These are phyloP conservation scores for Coprinopsis cinerea DNA, from an alignment of 768 basidiomycete genomes.

Conservation along the genomic window DNA sequence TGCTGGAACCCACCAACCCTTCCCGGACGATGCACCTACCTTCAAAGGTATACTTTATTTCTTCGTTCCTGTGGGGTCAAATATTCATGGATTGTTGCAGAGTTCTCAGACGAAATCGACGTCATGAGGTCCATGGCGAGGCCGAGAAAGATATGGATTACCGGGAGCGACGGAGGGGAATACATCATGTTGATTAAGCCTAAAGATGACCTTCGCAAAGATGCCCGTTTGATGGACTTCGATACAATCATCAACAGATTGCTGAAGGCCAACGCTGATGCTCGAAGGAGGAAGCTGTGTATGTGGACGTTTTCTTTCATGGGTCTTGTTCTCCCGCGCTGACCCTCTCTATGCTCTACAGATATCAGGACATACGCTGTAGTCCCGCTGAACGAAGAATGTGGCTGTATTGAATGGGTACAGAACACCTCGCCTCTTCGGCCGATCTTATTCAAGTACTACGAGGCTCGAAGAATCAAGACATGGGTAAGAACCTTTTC, in stretches of 20 bases:
- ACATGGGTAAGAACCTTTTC: conserved; percentile 25
- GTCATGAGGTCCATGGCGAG: conserved; percentile 89
- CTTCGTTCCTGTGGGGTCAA: background rate
- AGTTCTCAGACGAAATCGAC: conserved; percentile 75
- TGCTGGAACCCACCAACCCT: conserved; percentile 69
- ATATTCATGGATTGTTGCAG: conserved; percentile 30
- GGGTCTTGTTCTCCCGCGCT: background rate
- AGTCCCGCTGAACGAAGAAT: conserved; percentile 95
- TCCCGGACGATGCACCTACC: conserved; percentile 68
- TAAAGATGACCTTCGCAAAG: conserved; percentile 95
- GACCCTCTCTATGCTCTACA: conserved; percentile 22
- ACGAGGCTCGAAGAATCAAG: conserved; percentile 41
- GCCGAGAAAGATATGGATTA: conserved; percentile 85
- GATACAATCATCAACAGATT: conserved; percentile 97
- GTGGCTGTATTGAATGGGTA: conserved; percentile 98
- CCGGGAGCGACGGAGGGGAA: conserved; percentile 71
- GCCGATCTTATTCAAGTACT: conserved; percentile 62
- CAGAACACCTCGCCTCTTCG: conserved; percentile 85
- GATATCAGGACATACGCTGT: conserved; percentile 98
- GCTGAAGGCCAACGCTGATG: conserved; percentile 89
- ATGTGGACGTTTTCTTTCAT: conserved; percentile 24
- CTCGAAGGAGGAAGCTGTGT: conserved; percentile 87
- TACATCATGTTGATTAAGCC: conserved; percentile 97
- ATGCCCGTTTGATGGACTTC: conserved; percentile 96
- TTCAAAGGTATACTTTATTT: conserved; percentile 54